A percentile compares a stretch with the other conserved stretches of the same genome.
Conservation (phyloP, 257 asterid species). For the Nicotiana attenuata region DNA sequence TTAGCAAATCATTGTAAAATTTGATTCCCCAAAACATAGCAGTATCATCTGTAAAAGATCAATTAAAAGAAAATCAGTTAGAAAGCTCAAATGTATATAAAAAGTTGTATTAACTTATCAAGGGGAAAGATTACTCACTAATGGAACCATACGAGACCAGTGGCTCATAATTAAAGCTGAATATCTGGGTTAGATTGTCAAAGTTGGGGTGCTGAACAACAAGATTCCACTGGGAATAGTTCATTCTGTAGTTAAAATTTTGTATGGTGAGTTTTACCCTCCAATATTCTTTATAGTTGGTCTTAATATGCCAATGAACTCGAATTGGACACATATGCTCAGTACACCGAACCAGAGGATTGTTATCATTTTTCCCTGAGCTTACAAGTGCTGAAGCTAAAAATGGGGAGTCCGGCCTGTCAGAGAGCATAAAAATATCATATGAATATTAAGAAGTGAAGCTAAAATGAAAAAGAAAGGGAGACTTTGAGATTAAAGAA, state of each 20-base stretch:
- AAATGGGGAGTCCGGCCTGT: slow-evolving; percentile 30
- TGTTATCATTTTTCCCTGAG: slow-evolving; percentile 14
- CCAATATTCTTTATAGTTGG: slow-evolving; percentile 45
- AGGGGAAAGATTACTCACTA: slow-evolving; percentile 26
- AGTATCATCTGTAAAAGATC: slow-evolving; percentile 38
- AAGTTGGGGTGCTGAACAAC: slow-evolving; percentile 48
- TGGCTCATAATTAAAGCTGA: slow-evolving; percentile 44
- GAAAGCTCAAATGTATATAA: neutral
- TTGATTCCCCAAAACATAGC: slow-evolving; percentile 44
- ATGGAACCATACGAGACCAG: slow-evolving; percentile 25
- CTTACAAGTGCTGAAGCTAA: slow-evolving; percentile 24
- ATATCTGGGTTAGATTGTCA: slow-evolving; percentile 29
- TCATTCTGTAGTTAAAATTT: slow-evolving; percentile 38
- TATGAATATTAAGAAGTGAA: neutral
- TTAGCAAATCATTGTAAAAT: slow-evolving; percentile 38
- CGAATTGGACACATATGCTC: slow-evolving; percentile 50
- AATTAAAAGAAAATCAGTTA: neutral
- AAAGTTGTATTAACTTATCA: neutral
- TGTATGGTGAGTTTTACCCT: slow-evolving; percentile 39
- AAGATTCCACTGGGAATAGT: slow-evolving; percentile 46
- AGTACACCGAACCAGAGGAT: slow-evolving; percentile 33
- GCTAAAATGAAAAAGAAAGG: neutral
- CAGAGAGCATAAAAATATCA: slow-evolving; percentile 4
- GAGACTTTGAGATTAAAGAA: neutral
- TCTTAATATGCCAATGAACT: slow-evolving; percentile 50